phyloP scores from a whole-genome alignment of 2,329 filamentous ascomycete genomes.

The Nannizzia gypsea region DNA sequence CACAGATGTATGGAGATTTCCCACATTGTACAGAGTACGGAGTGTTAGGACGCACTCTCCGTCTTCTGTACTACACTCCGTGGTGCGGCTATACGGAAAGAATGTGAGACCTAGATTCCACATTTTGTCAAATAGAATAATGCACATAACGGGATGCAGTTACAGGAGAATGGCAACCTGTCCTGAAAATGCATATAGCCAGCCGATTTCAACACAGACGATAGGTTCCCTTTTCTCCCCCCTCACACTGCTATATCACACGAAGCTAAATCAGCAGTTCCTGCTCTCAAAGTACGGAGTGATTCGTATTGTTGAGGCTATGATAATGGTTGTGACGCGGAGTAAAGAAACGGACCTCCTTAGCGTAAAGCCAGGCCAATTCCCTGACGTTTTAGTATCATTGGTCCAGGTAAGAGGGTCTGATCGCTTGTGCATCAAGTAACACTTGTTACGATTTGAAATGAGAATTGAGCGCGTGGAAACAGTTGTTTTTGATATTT shows the following conservation, averaged over 20 bases:
- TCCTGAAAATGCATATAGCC: not conserved
- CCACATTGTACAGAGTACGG: not conserved
- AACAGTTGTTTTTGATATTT: not conserved
- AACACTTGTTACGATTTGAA: not conserved
- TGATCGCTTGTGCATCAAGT: not conserved
- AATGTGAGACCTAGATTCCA: not conserved
- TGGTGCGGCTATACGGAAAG: constrained; percentile 1
- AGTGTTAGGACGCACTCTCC: not conserved
- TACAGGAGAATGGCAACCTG: not conserved
- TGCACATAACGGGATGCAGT: not conserved
- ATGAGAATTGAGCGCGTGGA: not conserved
- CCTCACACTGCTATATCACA: too few species aligned
- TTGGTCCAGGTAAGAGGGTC: not conserved
- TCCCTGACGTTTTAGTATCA: not conserved
- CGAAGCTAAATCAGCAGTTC: too few species aligned
- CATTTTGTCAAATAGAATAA: not conserved
- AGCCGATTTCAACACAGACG: not conserved
- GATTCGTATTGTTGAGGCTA: too few species aligned
- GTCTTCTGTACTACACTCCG: not conserved
- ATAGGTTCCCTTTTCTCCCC: too few species aligned
- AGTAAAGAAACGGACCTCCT: too few species aligned
- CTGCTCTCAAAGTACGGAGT: too few species aligned
- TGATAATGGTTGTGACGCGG: too few species aligned
- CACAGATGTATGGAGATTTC: not conserved
- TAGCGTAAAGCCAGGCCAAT: too few species aligned